phyloP scores from a whole-genome alignment of 257 asterid species.

The Cordia subcordata region DNA sequence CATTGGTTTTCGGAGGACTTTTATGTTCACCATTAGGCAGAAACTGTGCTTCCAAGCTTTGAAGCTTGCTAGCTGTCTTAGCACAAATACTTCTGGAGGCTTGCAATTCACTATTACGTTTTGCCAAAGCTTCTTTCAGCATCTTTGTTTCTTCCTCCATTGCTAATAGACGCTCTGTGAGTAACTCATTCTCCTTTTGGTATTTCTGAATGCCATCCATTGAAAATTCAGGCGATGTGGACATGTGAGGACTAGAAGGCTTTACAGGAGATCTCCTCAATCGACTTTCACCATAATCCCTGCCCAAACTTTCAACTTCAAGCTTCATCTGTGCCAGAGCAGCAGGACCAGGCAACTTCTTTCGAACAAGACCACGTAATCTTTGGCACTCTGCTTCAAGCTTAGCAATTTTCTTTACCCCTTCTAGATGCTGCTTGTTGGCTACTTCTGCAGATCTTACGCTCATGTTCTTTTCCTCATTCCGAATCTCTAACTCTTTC shows the following conservation, averaged over 20 bases:
- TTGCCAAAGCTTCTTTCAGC: slow-evolving; percentile 74
- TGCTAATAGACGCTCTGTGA: slow-evolving; percentile 54
- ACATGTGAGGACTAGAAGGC: slow-evolving; percentile 52
- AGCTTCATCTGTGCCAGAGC: slow-evolving; percentile 83
- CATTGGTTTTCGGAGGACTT: slow-evolving; percentile 27
- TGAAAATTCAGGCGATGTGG: slow-evolving; percentile 50
- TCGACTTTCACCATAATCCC: slow-evolving; percentile 58
- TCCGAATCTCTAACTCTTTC: slow-evolving; percentile 73
- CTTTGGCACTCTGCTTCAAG: slow-evolving; percentile 87
- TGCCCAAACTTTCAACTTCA: slow-evolving; percentile 67
- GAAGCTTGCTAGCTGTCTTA: slow-evolving; percentile 59
- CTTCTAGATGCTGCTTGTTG: slow-evolving; percentile 70
- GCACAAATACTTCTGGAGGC: slow-evolving; percentile 57
- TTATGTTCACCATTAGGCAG: slow-evolving; percentile 44
- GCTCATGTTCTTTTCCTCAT: slow-evolving; percentile 76
- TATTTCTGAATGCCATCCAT: slow-evolving; percentile 51
- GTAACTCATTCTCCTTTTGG: slow-evolving; percentile 55
- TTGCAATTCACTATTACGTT: slow-evolving; percentile 71
- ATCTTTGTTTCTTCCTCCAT: slow-evolving; percentile 86
- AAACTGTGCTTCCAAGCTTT: slow-evolving; percentile 51
- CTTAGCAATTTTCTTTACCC: slow-evolving; percentile 67
- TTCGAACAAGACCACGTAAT: slow-evolving; percentile 71
- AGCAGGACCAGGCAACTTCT: slow-evolving; percentile 82
- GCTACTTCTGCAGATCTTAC: slow-evolving; percentile 74
- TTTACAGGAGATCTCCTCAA: slow-evolving; percentile 56